Percentiles rank a stretch among this genome's conserved stretches.
These are phyloP conservation scores for Marasmius tenuissimus DNA, from an alignment of 1,284 basidiomycete genomes.

Conservation along the genomic window DNA sequence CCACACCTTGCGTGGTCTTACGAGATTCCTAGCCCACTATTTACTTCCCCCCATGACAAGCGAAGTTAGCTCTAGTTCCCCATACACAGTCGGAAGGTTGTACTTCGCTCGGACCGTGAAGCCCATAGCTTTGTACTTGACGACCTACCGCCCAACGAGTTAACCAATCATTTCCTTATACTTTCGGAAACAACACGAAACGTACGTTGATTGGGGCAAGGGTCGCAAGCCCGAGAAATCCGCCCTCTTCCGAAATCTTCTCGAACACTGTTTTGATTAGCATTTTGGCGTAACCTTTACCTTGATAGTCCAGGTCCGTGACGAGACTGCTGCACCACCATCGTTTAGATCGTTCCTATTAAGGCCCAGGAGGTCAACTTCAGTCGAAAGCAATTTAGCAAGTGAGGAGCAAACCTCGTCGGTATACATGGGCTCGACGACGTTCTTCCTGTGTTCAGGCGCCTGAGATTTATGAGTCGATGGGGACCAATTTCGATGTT, in stretches of 20 bases:
- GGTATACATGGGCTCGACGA: not conserved
- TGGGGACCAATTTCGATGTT: not conserved
- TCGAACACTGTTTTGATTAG: not conserved
- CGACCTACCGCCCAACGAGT: not conserved
- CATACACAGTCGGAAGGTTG: not conserved
- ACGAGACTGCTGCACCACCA: not conserved
- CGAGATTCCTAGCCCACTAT: too few species aligned
- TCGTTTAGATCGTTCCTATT: not conserved
- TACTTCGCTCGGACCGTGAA: not conserved
- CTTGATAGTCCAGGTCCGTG: not conserved
- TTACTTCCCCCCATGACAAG: too few species aligned
- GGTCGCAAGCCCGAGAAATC: not conserved
- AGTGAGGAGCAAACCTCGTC: not conserved
- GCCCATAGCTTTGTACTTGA: not conserved
- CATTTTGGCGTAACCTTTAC: not conserved
- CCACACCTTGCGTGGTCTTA: too few species aligned
- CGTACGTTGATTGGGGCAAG: not conserved
- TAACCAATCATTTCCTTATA: not conserved
- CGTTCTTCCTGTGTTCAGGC: not conserved
- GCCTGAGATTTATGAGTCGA: not conserved
- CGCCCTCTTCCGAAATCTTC: not conserved
- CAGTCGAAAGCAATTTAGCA: not conserved
- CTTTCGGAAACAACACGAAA: not conserved
- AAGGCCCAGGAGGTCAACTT: too few species aligned
- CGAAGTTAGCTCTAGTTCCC: not conserved